These are phyloP conservation scores for Sequoia sempervirens DNA, from an alignment of 75 land plant species.

Conservation along the genomic window DNA sequence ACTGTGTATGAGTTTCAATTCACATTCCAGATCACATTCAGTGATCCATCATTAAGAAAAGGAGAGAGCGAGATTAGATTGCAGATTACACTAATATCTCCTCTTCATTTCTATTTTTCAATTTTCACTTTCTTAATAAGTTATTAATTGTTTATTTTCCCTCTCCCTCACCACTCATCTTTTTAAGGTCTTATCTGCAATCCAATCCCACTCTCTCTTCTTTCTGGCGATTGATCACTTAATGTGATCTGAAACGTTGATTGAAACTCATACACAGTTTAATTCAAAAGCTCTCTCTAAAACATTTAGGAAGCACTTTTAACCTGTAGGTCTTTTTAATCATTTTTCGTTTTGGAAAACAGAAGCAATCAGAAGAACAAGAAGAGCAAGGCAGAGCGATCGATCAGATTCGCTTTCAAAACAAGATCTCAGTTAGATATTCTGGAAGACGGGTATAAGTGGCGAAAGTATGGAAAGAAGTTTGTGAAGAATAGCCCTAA, in stretches of 20 bases:
- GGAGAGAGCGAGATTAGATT: too few species aligned
- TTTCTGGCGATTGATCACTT: neutral
- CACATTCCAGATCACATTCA: neutral
- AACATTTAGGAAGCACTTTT: neutral
- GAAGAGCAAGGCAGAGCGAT: neutral
- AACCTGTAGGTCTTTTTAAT: neutral
- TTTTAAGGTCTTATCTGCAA: too few species aligned
- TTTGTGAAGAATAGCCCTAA: constrained; percentile 62
- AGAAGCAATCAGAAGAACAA: neutral
- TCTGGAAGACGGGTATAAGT: constrained; percentile 66
- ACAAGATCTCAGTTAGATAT: constrained; percentile 47
- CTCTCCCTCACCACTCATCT: too few species aligned
- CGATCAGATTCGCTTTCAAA: constrained; percentile 33
- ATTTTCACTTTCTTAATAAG: too few species aligned
- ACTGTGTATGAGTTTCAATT: too few species aligned
- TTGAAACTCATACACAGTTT: neutral
- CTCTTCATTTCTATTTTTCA: too few species aligned
- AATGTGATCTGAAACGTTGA: neutral
- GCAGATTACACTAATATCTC: too few species aligned
- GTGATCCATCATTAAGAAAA: neutral
- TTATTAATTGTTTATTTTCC: too few species aligned
- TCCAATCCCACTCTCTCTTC: too few species aligned
- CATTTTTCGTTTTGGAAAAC: neutral
- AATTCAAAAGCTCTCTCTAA: neutral
- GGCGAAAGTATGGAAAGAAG: constrained; percentile 79